Conservation (phyloP, 441 rosid genomes). For the Populus hybrid region DNA sequence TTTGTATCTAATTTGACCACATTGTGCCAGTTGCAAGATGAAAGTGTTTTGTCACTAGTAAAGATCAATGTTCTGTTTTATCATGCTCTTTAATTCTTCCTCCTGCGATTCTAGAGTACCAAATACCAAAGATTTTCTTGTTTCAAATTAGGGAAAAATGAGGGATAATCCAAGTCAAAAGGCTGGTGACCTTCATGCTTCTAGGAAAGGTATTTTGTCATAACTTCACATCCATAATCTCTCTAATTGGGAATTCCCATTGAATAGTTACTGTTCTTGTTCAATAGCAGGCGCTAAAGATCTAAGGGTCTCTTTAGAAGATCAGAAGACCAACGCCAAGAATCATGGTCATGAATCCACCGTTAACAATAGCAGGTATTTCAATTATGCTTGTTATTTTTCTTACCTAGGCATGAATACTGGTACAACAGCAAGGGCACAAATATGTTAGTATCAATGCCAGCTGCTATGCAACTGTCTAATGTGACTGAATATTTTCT, state of each 20-base stretch:
- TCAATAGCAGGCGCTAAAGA: slow-evolving; percentile 25
- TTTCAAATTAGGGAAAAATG: slow-evolving; percentile 42
- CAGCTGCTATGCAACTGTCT: background rate
- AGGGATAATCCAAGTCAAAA: slow-evolving; percentile 30
- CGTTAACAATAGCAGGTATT: slow-evolving; percentile 43
- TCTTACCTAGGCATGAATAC: slow-evolving; percentile 9
- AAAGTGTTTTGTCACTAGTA: background rate
- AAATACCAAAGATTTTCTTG: background rate
- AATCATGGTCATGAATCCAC: slow-evolving; percentile 32
- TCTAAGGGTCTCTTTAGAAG: slow-evolving; percentile 23
- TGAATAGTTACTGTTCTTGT: slow-evolving; percentile 25
- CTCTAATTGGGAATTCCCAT: slow-evolving; percentile 13
- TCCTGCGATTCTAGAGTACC: background rate
- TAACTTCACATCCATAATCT: slow-evolving; percentile 4
- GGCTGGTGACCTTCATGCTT: slow-evolving; percentile 19
- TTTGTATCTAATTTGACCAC: background rate
- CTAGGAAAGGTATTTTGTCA: slow-evolving; percentile 41
- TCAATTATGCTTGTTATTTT: slow-evolving; percentile 9
- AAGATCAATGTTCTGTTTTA: background rate
- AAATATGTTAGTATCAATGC: background rate
- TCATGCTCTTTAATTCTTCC: slow-evolving; percentile 4
- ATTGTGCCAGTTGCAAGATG: background rate
- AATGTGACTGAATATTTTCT: slow-evolving; percentile 4
- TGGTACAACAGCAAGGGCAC: background rate
- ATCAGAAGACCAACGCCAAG: slow-evolving; percentile 30